phyloP scores from a whole-genome alignment of 177 flowering plant genomes.

The Vitis hybrid region DNA sequence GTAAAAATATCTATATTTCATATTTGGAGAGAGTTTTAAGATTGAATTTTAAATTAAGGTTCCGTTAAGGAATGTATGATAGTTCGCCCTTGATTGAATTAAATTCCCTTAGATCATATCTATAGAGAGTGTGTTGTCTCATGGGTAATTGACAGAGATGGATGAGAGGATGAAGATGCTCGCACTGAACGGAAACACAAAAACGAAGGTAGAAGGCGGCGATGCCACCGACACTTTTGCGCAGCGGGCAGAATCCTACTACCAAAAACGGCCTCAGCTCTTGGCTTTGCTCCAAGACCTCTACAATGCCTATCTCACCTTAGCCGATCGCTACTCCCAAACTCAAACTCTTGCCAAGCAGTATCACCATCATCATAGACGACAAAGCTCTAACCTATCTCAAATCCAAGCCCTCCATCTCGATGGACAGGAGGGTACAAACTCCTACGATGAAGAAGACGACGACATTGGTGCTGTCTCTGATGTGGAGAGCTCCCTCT shows the following conservation, averaged over 20 bases:
- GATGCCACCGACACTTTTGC: constrained; percentile 53
- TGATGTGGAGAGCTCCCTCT: constrained; percentile 61
- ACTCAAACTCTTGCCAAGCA: constrained; percentile 24
- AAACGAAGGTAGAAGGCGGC: constrained; percentile 14
- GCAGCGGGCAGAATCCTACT: constrained; percentile 69
- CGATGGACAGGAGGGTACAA: neutral
- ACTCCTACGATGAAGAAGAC: constrained; percentile 16
- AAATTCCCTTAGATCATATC: too few relatives aligned
- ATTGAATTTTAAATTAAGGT: too few relatives aligned
- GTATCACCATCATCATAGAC: constrained; percentile 2
- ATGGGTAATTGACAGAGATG: constrained; percentile 30
- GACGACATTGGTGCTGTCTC: constrained; percentile 21
- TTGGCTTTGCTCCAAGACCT: constrained; percentile 64
- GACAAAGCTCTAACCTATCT: constrained; percentile 8
- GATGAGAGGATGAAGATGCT: constrained; percentile 54
- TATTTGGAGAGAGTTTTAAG: too few relatives aligned
- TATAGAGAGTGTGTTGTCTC: too few relatives aligned
- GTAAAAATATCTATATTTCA: too few relatives aligned
- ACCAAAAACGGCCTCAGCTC: constrained; percentile 75
- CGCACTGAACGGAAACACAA: constrained; percentile 11
- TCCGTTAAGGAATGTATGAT: too few relatives aligned
- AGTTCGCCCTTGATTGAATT: too few relatives aligned
- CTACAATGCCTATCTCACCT: constrained; percentile 53
- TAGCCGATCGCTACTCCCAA: constrained; percentile 58
- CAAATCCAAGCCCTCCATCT: neutral